Percentiles rank a stretch among this genome's conserved stretches.
Conservation (phyloP, 2,329 filamentous ascomycete genomes). For the Nemania diffusa region DNA sequence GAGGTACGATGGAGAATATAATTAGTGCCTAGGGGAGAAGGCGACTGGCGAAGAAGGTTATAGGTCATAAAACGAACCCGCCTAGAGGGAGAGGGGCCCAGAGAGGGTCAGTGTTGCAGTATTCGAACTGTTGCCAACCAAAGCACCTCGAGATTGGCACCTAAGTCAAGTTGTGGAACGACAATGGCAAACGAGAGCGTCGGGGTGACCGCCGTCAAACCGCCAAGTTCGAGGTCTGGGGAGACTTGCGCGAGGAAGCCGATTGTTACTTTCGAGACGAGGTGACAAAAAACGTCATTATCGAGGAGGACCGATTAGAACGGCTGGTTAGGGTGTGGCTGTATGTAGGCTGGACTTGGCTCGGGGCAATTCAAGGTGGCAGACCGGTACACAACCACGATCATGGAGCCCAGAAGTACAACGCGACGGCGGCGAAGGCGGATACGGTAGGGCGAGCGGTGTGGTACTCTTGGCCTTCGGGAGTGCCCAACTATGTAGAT, state of each 20-base stretch:
- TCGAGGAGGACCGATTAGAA: constrained; percentile 17
- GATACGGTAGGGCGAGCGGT: constrained; percentile 11
- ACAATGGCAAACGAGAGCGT: constrained; percentile 18
- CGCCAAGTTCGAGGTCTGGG: constrained; percentile 6
- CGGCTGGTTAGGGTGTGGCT: constrained; percentile 11
- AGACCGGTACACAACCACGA: constrained; percentile 24
- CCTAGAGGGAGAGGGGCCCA: not conserved
- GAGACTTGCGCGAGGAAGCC: constrained; percentile 20
- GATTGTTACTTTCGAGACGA: constrained; percentile 27
- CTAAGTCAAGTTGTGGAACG: constrained; percentile 20
- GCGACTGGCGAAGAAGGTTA: constrained; percentile 7
- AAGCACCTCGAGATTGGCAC: constrained; percentile 6
- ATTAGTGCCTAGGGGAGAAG: not conserved
- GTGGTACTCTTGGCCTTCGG: constrained; percentile 11
- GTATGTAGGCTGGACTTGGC: constrained; percentile 20
- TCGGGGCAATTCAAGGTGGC: constrained; percentile 24
- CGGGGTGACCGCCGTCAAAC: constrained; percentile 29
- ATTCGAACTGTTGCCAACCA: constrained; percentile 2
- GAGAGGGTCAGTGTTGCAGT: constrained; percentile 9
- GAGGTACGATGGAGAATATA: constrained; percentile 12
- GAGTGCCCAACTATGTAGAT: constrained; percentile 6
- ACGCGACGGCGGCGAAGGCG: constrained; percentile 13
- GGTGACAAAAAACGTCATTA: constrained; percentile 30
- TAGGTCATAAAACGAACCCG: constrained; percentile 20
- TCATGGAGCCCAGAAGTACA: constrained; percentile 28